Conservation (phyloP, 495 filamentous ascomycete genomes). For the Xanthoparmelia taractica region DNA sequence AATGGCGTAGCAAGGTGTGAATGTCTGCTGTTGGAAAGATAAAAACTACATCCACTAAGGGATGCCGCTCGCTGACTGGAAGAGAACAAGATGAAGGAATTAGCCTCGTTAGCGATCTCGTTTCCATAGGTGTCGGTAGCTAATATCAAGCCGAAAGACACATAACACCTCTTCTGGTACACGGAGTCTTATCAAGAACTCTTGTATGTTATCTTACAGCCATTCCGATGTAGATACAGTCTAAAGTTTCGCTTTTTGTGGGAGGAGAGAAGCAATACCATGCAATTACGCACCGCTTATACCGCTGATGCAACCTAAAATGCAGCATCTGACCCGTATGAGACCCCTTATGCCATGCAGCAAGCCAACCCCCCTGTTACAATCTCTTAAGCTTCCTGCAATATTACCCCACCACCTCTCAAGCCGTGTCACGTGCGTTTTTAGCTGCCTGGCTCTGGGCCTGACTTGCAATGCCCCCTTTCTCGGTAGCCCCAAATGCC, state of each 20-base stretch:
- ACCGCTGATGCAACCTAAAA: neutral
- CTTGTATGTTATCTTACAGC: neutral
- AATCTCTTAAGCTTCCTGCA: neutral
- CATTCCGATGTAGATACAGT: neutral
- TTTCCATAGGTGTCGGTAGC: no score
- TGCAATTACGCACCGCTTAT: neutral
- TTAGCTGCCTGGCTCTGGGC: constrained; percentile 20
- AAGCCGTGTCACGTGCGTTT: constrained; percentile 26
- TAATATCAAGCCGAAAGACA: neutral
- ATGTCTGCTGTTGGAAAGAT: no score
- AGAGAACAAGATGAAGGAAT: no score
- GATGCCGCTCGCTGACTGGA: no score
- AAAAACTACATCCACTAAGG: no score
- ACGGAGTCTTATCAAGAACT: neutral
- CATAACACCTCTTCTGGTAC: neutral
- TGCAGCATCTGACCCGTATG: neutral
- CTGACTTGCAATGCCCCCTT: constrained; percentile 26
- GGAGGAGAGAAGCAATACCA: neutral
- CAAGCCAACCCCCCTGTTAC: neutral
- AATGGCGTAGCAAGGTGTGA: no score
- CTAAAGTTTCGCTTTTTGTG: neutral
- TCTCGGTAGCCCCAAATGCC: constrained; percentile 30
- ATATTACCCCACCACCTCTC: neutral
- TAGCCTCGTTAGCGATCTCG: no score
- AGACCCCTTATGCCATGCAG: neutral